Conservation (phyloP, 2,329 filamentous ascomycete genomes). For the Aureobasidium sp. region DNA sequence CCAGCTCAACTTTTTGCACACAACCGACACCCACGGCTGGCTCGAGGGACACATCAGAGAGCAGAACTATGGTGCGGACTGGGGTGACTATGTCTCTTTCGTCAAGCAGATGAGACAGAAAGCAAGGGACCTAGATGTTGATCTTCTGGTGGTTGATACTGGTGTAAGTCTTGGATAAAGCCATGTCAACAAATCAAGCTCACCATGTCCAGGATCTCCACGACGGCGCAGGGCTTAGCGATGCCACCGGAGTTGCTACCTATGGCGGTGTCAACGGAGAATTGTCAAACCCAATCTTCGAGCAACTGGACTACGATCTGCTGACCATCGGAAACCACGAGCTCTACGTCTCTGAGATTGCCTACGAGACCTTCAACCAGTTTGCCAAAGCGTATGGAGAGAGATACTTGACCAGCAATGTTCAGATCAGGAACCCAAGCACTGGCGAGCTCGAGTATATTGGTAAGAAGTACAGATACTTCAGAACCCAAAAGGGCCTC, state of each 20-base stretch:
- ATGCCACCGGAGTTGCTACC: conserved; percentile 37
- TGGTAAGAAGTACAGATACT: conserved; percentile 41
- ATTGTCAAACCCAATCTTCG: conserved; percentile 44
- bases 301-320: conserved; percentile 45
- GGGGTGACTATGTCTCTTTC: conserved; percentile 57
- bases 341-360: conserved; percentile 53
- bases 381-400: conserved; percentile 51
- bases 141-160: conserved; percentile 52
- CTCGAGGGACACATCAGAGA: conserved; percentile 43
- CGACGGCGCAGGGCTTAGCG: conserved; percentile 54
- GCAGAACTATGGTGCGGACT: conserved; percentile 55
- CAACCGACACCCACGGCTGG: conserved; percentile 48
- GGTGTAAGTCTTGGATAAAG: conserved; percentile 25
- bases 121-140: conserved; percentile 48
- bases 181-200: background rate
- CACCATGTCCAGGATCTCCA: conserved; percentile 43
- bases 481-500: conserved; percentile 39
- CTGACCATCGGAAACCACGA: conserved; percentile 55
- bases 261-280: conserved; percentile 41
- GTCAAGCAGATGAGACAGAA: conserved; percentile 51
- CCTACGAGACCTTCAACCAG: conserved; percentile 52
- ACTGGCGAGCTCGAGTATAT: conserved; percentile 38
- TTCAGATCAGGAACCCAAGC: conserved; percentile 39
- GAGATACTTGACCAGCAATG: conserved; percentile 45
- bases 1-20: conserved; percentile 58